phyloP scores from a whole-genome alignment of 192 early-diverging fungal genomes.

The Obelidium mucronatum region DNA sequence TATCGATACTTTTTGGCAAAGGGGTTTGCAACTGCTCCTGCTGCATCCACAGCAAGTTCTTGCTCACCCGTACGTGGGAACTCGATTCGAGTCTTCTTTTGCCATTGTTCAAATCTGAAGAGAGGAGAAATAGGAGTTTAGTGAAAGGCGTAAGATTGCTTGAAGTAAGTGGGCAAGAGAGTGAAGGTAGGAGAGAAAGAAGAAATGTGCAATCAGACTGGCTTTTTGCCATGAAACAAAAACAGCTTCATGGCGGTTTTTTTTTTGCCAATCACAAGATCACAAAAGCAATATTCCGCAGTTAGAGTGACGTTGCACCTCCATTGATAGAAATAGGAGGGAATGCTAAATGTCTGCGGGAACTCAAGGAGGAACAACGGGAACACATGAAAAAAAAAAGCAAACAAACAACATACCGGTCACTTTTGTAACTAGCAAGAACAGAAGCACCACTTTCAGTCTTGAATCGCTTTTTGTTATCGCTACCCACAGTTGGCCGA shows the following conservation, averaged over 20 bases:
- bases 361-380: constrained; percentile 2
- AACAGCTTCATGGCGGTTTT: not conserved
- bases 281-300: constrained; percentile 25
- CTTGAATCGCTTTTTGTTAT: constrained; percentile 95
- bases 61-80: constrained; percentile 87
- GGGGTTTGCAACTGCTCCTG: constrained; percentile 22
- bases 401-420: constrained; percentile 57
- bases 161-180: not conserved
- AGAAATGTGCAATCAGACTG: constrained; percentile 6
- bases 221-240: not conserved
- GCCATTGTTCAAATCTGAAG: constrained; percentile 85
- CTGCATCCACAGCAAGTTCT: constrained; percentile 63
- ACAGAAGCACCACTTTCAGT: constrained; percentile 92
- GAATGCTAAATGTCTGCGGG: constrained; percentile 38
- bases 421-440: constrained; percentile 86
- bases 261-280: not conserved
- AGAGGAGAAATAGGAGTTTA: not conserved
- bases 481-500: constrained; percentile 82
- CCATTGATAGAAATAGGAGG: constrained; percentile 15
- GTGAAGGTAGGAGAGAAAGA: not conserved
- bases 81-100: constrained; percentile 81
- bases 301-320: constrained; percentile 24
- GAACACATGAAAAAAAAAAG: not conserved
- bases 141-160: not conserved
- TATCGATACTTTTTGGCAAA: constrained; percentile 74